Base-by-base conservation (phyloP, 2,329 filamentous ascomycete genomes). In the Microcyclospora tardicrescens region DNA sequence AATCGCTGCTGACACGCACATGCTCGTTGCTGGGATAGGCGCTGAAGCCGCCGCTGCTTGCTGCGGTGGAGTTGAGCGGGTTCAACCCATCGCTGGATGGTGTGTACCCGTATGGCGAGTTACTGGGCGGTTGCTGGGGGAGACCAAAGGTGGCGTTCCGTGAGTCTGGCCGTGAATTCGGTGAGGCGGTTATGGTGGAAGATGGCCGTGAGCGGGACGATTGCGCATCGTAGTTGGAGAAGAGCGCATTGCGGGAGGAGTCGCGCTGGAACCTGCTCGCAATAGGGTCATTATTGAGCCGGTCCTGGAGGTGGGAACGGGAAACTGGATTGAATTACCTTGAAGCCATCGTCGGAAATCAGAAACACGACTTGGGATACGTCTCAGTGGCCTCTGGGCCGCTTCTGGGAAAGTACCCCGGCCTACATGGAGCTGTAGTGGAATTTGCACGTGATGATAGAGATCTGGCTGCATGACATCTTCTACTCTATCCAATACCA, bases 191-290 rank as follows among this genome's bases (percentile, higher is more conserved):
- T 24, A 54, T 50, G 31, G 58, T 50, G 16, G 56, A 54, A 30
- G 53, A 47, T 11, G 60, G 54, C 29, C 57, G 50, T 1, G 52
- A 51, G 32, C 53, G 53, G 34, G 49, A 43, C 40, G 44, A 46
- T 40, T 49, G 40, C 34, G 42, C 44, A 42, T 61, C 56, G 53
- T 61, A 61, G 48, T 45, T 49, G 38, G 56, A 57, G 55, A 63
- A 63, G 50, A 63, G 59, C 39, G 60, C 54, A 38, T 59, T 57
- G 51, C 61, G 61, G 43, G 56, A 53, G 43, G 56, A 53, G 48
- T 62, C 60, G 49, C 58, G 57, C 43, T 61, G 57, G 47, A 56
- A 52, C 43, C 52, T 50, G 32, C 36, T 8, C 34, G 34, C 36
- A 16, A 16, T 10, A 31, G 34, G n/a, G 36, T 15, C 36, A 38